Evolutionary conservation across 1,139 yeast genomes (phyloP), one percentile per base, ranked within the genome.

Genomic region (Citeromyces hawaiiensis): DNA sequence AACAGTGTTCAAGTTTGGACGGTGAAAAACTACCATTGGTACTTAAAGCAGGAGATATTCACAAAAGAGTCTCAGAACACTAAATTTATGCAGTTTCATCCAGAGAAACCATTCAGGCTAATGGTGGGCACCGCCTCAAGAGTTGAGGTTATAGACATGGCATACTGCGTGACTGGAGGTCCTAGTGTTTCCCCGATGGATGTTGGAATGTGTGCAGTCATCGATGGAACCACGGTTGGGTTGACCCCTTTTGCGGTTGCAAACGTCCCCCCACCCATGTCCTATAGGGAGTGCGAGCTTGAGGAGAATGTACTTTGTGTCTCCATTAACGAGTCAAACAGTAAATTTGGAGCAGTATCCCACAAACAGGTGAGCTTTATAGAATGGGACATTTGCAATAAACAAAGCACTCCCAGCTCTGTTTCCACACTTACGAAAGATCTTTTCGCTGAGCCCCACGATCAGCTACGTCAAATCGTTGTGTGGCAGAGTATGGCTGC

Each of bases 11-110:
- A 83, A 54, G 61, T 93, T 31, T 93, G 97, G 97, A 79, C 94
- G 1, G 69, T 83, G 2, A 88, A 85, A 53, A 93, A 93, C 56
- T 93, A 88, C 57, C 94, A 88, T 55, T 93, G 98, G 97, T 86
- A 83, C 55, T 66, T 88, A 48, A 91, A 93, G 54, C 94, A 83
- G 57, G 94, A 82, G 53, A 60, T 88, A 4, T 52, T 50, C 38
- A 54, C 67, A 4, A 51, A 57, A 32, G 50, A 55, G 2, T 48
- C 47, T 14, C 60, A 56, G 19, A 59, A 60, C 35, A 66, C 83
- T 17, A 46, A 54, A 4, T 80, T 72, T 52, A 63, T 77, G 35
- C 70, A 71, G 53, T 91, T 94, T 77, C 97, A 91, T 52, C 91
- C 94, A 1, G 97, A 88, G 53, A 83, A 83, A 53, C 87, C 94